Evolutionary conservation across 495 filamentous ascomycete species (phyloP).

Genomic region (Daldinia decipiens): DNA sequence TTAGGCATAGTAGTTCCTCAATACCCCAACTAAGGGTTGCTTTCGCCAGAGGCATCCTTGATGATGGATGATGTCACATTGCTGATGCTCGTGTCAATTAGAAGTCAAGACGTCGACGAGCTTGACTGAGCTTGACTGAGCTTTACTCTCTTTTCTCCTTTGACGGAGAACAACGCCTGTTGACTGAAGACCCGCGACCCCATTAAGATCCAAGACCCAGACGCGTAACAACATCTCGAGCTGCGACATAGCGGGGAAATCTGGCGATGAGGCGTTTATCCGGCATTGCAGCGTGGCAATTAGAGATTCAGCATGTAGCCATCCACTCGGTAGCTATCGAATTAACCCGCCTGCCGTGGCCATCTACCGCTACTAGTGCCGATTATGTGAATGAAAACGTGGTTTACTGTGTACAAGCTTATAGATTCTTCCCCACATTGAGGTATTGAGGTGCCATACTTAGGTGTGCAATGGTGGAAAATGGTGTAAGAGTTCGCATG

Average conservation of each 20-base stretch:
- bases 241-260: conserved; percentile 32
- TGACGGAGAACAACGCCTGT: background rate
- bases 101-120: background rate
- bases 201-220: background rate
- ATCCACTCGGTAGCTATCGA: conserved; percentile 38
- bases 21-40: conserved; percentile 1
- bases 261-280: conserved; percentile 45
- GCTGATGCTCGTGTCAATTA: background rate
- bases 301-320: conserved; percentile 42
- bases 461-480: background rate
- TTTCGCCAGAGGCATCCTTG: conserved; percentile 1
- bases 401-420: conserved; percentile 15
- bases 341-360: conserved; percentile 39
- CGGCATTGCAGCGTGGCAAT: conserved; percentile 47
- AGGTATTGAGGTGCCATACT: conserved; percentile 29
- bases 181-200: conserved; percentile 1
- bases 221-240: background rate
- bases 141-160: background rate
- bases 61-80: conserved; percentile 12
- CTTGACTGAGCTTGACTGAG: background rate
- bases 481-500: conserved; percentile 12
- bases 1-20: conserved; percentile 5
- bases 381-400: conserved; percentile 32
- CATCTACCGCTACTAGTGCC: conserved; percentile 49
- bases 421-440: conserved; percentile 40